Evolutionary conservation across 106 monocot species (phyloP).

Genomic region (Cymbidium sinense): DNA sequence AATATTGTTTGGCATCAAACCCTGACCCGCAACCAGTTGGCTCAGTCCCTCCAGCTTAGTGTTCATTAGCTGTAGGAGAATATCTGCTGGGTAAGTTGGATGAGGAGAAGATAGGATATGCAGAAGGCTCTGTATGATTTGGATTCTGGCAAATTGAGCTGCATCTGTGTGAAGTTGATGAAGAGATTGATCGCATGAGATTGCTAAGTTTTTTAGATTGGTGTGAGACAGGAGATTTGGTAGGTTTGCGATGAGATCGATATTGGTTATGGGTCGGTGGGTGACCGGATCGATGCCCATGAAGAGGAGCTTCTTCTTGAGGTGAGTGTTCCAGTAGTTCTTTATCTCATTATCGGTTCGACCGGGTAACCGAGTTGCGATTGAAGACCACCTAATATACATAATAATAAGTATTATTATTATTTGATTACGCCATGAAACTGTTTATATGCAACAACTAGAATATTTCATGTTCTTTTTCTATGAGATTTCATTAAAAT

Average conservation of each 20-base stretch:
- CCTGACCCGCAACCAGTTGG: background rate
- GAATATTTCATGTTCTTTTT: no score
- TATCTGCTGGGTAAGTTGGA: background rate
- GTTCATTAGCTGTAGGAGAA: no score
- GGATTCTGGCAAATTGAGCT: background rate
- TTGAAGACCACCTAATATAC: background rate
- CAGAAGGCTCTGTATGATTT: conserved; percentile 3
- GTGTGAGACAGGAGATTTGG: background rate
- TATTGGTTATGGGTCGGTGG: background rate
- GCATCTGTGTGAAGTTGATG: background rate
- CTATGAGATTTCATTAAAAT: no score
- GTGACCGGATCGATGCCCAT: conserved; percentile 6
- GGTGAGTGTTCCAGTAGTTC: conserved; percentile 10
- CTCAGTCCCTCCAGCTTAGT: no score
- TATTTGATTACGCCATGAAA: background rate
- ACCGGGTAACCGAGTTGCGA: background rate
- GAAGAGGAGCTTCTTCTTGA: conserved; percentile 8
- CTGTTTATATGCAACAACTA: no score
- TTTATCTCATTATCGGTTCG: conserved; percentile 10
- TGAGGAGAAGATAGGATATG: background rate
- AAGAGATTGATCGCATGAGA: background rate
- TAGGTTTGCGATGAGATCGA: background rate
- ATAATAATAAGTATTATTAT: no score
- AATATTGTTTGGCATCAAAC: background rate
- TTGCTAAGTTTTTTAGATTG: background rate